phyloP scores from a whole-genome alignment of 106 monocot species.

The Dendrobium catenatum region DNA sequence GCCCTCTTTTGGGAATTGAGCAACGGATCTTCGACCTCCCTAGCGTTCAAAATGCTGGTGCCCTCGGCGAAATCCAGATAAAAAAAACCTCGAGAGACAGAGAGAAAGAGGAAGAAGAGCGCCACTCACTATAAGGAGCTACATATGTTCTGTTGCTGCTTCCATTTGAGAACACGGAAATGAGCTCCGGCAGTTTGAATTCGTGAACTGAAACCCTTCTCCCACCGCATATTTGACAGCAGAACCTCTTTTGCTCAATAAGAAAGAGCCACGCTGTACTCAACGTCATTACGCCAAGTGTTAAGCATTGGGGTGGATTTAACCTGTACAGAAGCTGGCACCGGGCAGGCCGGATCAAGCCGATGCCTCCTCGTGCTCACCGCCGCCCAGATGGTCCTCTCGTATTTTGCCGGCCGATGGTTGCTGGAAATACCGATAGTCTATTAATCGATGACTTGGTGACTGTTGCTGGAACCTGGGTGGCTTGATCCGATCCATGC shows the following conservation, averaged over 20 bases:
- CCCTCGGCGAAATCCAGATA: neutral
- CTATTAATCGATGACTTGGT: too few species aligned
- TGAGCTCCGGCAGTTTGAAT: neutral
- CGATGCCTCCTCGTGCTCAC: too few species aligned
- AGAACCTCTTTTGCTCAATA: neutral
- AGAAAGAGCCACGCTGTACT: neutral
- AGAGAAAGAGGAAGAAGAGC: neutral
- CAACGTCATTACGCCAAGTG: too few species aligned
- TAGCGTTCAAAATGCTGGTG: neutral
- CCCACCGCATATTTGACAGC: neutral
- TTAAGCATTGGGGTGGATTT: too few species aligned
- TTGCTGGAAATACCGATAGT: too few species aligned
- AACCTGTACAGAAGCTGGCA: too few species aligned
- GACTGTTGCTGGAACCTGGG: too few species aligned
- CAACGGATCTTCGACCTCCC: neutral
- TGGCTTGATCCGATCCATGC: too few species aligned
- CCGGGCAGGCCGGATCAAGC: too few species aligned
- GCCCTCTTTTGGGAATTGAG: too few species aligned
- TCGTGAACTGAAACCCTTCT: neutral
- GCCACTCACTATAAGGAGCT: neutral
- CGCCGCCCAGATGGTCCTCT: too few species aligned
- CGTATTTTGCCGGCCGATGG: too few species aligned
- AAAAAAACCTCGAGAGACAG: neutral
- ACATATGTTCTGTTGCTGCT: neutral
- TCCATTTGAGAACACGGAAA: neutral